Conservation (phyloP, 495 filamentous ascomycete genomes). For the Penicillium canescens region DNA sequence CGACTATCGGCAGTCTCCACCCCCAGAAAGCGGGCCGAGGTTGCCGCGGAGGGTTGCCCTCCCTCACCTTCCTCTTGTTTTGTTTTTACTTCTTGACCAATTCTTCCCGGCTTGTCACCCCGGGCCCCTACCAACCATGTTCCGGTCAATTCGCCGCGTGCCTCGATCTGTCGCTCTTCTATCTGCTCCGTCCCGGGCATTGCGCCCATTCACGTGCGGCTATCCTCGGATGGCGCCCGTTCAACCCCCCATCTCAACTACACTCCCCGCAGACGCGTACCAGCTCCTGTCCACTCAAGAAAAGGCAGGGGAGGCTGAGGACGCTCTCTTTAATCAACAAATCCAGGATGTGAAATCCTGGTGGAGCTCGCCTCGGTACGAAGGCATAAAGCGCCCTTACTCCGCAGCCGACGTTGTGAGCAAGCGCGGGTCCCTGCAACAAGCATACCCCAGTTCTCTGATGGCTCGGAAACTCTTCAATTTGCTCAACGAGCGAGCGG, state of each 20-base stretch:
- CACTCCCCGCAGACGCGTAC: conserved; percentile 68
- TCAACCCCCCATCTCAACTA: conserved; percentile 56
- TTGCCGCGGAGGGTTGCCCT: too few relatives aligned
- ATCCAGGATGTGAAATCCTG: conserved; percentile 80
- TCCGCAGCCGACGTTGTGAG: conserved; percentile 86
- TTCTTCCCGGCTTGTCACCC: too few relatives aligned
- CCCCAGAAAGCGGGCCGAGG: too few relatives aligned
- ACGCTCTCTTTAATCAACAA: conserved; percentile 76
- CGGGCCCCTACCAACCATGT: conserved; percentile 22
- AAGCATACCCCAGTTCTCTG: conserved; percentile 84
- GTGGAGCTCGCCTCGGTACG: conserved; percentile 82
- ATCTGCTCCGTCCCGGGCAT: conserved; percentile 25
- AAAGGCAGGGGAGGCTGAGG: conserved; percentile 77
- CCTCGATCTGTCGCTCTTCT: conserved; percentile 31
- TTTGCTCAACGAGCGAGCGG: conserved; percentile 72
- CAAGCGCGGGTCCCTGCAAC: conserved; percentile 84
- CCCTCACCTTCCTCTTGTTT: too few relatives aligned
- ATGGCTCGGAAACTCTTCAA: conserved; percentile 96
- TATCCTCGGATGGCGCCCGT: conserved; percentile 50
- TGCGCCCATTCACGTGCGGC: conserved; percentile 44
- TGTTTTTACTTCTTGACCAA: too few relatives aligned
- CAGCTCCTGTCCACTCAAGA: conserved; percentile 72
- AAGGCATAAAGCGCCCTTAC: conserved; percentile 90
- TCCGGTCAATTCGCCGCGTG: conserved; percentile 39
- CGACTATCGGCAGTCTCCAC: too few relatives aligned